A percentile compares a stretch with the other conserved stretches of the same genome.
phyloP scores from a whole-genome alignment of 1,139 yeast species.

The Kurtzmaniella quercitrusa region DNA sequence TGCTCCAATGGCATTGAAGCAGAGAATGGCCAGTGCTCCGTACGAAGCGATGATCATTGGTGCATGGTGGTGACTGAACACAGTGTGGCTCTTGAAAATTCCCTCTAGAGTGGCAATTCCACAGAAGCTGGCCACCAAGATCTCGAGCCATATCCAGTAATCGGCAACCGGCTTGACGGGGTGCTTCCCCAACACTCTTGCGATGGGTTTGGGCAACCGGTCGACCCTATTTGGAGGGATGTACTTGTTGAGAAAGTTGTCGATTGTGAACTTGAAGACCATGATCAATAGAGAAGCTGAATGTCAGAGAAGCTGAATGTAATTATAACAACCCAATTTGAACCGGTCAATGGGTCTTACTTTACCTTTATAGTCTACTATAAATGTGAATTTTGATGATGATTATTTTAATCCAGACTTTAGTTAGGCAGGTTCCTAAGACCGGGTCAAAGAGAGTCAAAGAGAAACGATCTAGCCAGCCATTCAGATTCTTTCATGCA shows the following conservation, averaged over 20 bases:
- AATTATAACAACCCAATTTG: not conserved
- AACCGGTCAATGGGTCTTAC: too few relatives aligned
- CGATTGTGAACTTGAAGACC: slow-evolving; percentile 43
- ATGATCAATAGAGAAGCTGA: slow-evolving; percentile 11
- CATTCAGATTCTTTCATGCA: too few relatives aligned
- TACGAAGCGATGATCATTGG: slow-evolving; percentile 59
- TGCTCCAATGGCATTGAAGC: slow-evolving; percentile 52
- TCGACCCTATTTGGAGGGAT: slow-evolving; percentile 26
- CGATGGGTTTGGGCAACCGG: slow-evolving; percentile 24
- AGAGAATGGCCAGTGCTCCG: slow-evolving; percentile 63
- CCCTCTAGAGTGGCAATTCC: slow-evolving; percentile 52
- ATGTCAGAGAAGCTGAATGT: not conserved
- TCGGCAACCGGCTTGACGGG: slow-evolving; percentile 30
- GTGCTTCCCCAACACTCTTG: slow-evolving; percentile 32
- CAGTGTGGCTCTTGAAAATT: slow-evolving; percentile 42
- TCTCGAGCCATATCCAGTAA: slow-evolving; percentile 45
- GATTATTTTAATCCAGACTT: too few relatives aligned
- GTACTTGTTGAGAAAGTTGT: slow-evolving; percentile 23
- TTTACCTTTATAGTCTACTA: too few relatives aligned
- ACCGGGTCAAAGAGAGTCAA: not conserved
- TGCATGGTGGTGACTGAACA: slow-evolving; percentile 43
- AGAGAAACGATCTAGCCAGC: too few relatives aligned
- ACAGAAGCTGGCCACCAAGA: slow-evolving; percentile 43
- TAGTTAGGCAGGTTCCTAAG: too few relatives aligned
- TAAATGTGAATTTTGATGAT: too few relatives aligned